These are phyloP conservation scores for Kazachstania africana DNA, from an alignment of 805 yeast genomes.

Conservation along the genomic window DNA sequence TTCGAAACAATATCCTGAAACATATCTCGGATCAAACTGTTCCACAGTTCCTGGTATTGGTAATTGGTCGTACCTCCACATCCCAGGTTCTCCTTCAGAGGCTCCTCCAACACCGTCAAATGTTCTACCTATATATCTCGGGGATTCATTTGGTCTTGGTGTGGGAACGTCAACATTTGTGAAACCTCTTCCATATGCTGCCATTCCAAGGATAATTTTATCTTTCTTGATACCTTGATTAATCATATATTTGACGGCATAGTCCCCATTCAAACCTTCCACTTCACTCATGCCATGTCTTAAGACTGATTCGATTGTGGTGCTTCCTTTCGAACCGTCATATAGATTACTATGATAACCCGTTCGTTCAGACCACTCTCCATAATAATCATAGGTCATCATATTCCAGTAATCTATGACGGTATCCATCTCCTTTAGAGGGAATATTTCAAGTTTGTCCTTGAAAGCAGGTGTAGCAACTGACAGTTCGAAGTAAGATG, in stretches of 20 bases:
- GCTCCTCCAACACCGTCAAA: constrained; percentile 36
- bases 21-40: constrained; percentile 38
- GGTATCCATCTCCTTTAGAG: constrained; percentile 43
- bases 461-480: constrained; percentile 67
- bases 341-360: constrained; percentile 64
- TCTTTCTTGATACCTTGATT: constrained; percentile 28
- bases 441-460: constrained; percentile 33
- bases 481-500: constrained; percentile 43
- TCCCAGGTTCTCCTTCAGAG: constrained; percentile 37
- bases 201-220: constrained; percentile 75
- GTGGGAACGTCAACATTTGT: constrained; percentile 20
- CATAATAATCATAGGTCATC: constrained; percentile 86
- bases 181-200: constrained; percentile 64
- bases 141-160: no score
- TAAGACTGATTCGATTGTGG: constrained; percentile 1
- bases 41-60: constrained; percentile 37
- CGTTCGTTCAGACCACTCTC: constrained; percentile 54
- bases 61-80: constrained; percentile 44
- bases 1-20: constrained; percentile 45
- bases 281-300: constrained; percentile 11
- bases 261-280: constrained; percentile 34
- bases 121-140: constrained; percentile 23
- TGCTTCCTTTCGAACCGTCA: constrained; percentile 9
- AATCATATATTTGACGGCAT: constrained; percentile 36
- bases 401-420: constrained; percentile 65